These are phyloP conservation scores for Leishmania tarentolae DNA, from an alignment of 208 protist species.

Conservation along the genomic window DNA sequence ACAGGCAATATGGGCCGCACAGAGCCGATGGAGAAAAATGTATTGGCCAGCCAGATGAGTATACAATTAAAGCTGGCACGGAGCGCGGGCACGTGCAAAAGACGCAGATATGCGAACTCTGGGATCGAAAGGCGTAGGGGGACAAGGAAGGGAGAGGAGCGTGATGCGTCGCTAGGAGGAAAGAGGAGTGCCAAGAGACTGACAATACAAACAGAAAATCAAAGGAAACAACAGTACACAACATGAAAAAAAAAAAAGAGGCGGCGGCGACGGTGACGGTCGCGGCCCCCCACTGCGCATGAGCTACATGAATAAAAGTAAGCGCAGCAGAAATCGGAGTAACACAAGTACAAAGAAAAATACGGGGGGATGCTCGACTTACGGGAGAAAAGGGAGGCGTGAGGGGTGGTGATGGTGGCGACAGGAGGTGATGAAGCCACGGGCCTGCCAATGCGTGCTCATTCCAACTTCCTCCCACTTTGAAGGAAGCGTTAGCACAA, in stretches of 20 bases:
- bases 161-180: background rate
- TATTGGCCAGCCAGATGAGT: background rate
- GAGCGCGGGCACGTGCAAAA: background rate
- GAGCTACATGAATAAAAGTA: background rate
- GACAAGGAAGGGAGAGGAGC: too few relatives aligned
- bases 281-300: background rate
- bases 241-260: background rate
- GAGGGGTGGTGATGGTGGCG: too few relatives aligned
- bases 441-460: too few relatives aligned
- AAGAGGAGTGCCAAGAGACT: background rate
- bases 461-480: too few relatives aligned
- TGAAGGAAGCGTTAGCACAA: too few relatives aligned
- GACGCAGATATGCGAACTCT: background rate
- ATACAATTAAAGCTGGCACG: background rate
- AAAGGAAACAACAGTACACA: background rate
- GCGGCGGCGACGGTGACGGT: background rate
- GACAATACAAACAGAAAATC: too few relatives aligned
- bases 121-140: too few relatives aligned
- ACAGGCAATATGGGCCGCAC: background rate
- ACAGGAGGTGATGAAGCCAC: too few relatives aligned
- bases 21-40: background rate
- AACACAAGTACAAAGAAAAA: too few relatives aligned
- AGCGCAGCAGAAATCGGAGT: background rate
- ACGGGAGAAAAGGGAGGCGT: background rate
- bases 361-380: too few relatives aligned